phyloP scores from a whole-genome alignment of 148 eudicot genomes.

The Rhododendron ferrugineum region DNA sequence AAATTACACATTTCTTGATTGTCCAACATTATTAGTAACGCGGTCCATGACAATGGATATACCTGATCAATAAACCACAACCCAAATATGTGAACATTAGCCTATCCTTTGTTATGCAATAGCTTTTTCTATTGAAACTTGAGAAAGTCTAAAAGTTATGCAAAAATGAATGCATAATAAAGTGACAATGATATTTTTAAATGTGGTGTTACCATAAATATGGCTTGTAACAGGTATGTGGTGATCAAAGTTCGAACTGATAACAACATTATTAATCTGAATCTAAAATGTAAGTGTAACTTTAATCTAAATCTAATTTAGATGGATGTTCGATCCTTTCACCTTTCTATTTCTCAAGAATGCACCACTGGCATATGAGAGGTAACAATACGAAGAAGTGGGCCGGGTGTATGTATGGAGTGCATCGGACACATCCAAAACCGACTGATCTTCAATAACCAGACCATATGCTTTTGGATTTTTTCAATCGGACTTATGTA shows the following conservation, averaged over 20 bases:
- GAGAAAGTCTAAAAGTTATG: neutral
- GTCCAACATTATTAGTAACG: constrained; percentile 19
- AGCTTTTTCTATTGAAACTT: neutral
- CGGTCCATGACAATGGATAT: constrained; percentile 26
- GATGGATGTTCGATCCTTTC: neutral
- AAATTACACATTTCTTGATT: constrained; percentile 26
- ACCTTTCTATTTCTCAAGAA: too few species aligned
- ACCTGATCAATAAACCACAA: constrained; percentile 7
- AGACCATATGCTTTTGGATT: too few species aligned
- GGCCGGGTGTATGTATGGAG: too few species aligned
- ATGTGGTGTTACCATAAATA: neutral
- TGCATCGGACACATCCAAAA: too few species aligned
- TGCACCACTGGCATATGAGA: neutral
- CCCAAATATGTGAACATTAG: neutral
- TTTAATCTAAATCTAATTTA: too few species aligned
- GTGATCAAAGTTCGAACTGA: neutral
- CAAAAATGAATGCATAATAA: neutral
- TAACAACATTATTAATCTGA: neutral
- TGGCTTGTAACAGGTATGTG: neutral
- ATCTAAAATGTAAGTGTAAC: too few species aligned
- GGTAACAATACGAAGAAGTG: too few species aligned
- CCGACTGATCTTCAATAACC: too few species aligned
- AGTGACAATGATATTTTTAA: neutral
- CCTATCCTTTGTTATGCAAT: neutral
- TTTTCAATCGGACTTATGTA: too few species aligned